Evolutionary conservation across 306 rosid genomes (phyloP), one percentile per base, ranked within the genome.

Genomic region (Quercus berberidifolia): DNA sequence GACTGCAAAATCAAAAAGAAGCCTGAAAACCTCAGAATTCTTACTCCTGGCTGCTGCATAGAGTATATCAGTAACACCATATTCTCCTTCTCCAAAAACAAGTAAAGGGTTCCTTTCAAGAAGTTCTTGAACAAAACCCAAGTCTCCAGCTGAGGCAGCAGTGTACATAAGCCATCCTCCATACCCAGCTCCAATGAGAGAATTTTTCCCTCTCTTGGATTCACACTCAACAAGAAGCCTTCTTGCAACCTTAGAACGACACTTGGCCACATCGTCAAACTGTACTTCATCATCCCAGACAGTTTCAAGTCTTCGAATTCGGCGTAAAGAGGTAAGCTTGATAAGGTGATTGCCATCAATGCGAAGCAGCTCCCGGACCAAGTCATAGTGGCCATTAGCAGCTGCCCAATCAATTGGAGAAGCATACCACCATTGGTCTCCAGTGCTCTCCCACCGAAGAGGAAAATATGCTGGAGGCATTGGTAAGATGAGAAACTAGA

Each of bases 351-450:
- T 95, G 81, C 92, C 85, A 73, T 95, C 99, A 0, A 95, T 82
- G 28, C 89, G 87, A 23, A 95, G 97, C 15, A 95, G 85, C 87
- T 95, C 97, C 0, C 90, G 87, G 54, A 95, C 99, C 69, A 95
- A 87, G 83, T 95, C 98, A 69, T 92, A 95, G 78, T 91, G 99
- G 20, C 99, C 99, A 59, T 95, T 95, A 0, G 99, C 99, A 3
- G 98, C 99, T 12, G 99, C 99, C 89, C 91, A 95, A 58, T 95
- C 99, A 5, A 95, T 95, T 0, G 99, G 99, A 15, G 98, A 95
- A 54, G 97, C 98, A 79, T 85, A 95, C 99, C 99, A 95, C 99
- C 99, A 95, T 55, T 95, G 98, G 80, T 95, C 99, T 30, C 99
- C 98, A 3, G 98, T 93, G 85, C 99, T 95, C 86, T 95, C 99